Evolutionary conservation across 2,329 filamentous ascomycete genomes (phyloP).

Genomic region (Thielaviopsis musarum): DNA sequence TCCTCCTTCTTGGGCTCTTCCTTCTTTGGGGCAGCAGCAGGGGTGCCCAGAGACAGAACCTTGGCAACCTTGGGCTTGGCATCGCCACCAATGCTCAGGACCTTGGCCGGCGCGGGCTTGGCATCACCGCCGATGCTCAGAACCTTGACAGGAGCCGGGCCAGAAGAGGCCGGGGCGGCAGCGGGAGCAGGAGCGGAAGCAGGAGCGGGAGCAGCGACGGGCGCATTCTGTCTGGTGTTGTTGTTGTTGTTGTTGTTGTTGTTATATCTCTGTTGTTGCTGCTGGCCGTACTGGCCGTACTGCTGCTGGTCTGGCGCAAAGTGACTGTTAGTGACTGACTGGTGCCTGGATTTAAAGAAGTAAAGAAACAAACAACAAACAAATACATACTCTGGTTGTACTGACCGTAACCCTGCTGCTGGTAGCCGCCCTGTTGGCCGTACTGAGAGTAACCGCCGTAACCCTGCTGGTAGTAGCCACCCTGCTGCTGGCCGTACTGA

Average conservation of each 20-base stretch:
- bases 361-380: background rate
- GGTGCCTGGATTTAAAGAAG: background rate
- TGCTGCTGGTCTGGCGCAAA: slow-evolving; percentile 19
- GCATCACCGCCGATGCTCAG: slow-evolving; percentile 54
- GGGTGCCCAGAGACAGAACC: slow-evolving; percentile 24
- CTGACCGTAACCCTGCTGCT: slow-evolving; percentile 31
- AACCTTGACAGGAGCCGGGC: slow-evolving; percentile 36
- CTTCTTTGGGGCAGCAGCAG: slow-evolving; percentile 22
- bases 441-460: slow-evolving; percentile 24
- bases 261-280: slow-evolving; percentile 26
- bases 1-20: slow-evolving; percentile 33
- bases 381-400: slow-evolving; percentile 29
- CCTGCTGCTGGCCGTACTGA: slow-evolving; percentile 36
- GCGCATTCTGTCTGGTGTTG: slow-evolving; percentile 24
- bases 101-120: slow-evolving; percentile 41
- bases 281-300: slow-evolving; percentile 32
- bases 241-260: slow-evolving; percentile 21
- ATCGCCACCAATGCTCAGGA: slow-evolving; percentile 57
- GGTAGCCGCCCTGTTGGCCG: slow-evolving; percentile 12
- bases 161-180: slow-evolving; percentile 27
- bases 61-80: slow-evolving; percentile 33
- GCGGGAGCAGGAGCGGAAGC: slow-evolving; percentile 26
- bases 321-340: background rate
- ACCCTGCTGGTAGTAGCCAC: slow-evolving; percentile 30
- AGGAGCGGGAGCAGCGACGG: slow-evolving; percentile 30